Evolutionary conservation across 1,284 basidiomycete genomes (phyloP), one percentile per base, ranked within the genome.

Genomic region (Anthracocystis setariae): DNA sequence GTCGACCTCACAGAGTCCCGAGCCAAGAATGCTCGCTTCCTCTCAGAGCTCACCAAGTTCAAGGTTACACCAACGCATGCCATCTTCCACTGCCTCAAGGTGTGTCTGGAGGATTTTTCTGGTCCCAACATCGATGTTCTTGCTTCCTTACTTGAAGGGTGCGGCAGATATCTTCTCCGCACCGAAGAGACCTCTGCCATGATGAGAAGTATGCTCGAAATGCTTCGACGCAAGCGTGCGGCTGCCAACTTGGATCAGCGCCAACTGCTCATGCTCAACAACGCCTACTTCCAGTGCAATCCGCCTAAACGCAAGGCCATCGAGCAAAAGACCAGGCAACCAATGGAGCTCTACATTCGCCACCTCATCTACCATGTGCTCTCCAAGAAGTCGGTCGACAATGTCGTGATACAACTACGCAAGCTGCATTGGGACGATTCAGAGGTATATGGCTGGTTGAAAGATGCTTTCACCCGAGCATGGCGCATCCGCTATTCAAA

Each of bases 251-350:
- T 98, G 39, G 94, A 98, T 83, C 90, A 92, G 78, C 87, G 94
- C 12, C 93, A 96, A 77, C 86, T 90, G 5, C 86, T 98, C 25
- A 85, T 98, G 73, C 88, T 99, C 29, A 96, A 98, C 84, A 98
- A 98, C 82, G 96, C 96, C 0, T 99, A 98, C 84, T 98, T 98
- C 82, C 93, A 98, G 90, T 97, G 94, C 84, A 97, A 98, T 79
- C 96, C 96, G 3, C 96, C 96, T 0, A 94, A 98, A 77, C 89
- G 96, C 54, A 88, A 90, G 0, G 92, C 92, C 0, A 88, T 90
- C 37, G 88, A 92, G 76, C 89, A 91, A 65, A 94, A 96, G 82
- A 87, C 91, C 70, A 89, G 93, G n/a, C 87, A 90, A 2, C 90
- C 90, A 0, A 91, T 94, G 85, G 92, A 97, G 77, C 88, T 92